Percentiles rank a stretch among this genome's conserved stretches.
These are phyloP conservation scores for Penicillium bialowiezense DNA, from an alignment of 495 filamentous ascomycete genomes.

Conservation along the genomic window DNA sequence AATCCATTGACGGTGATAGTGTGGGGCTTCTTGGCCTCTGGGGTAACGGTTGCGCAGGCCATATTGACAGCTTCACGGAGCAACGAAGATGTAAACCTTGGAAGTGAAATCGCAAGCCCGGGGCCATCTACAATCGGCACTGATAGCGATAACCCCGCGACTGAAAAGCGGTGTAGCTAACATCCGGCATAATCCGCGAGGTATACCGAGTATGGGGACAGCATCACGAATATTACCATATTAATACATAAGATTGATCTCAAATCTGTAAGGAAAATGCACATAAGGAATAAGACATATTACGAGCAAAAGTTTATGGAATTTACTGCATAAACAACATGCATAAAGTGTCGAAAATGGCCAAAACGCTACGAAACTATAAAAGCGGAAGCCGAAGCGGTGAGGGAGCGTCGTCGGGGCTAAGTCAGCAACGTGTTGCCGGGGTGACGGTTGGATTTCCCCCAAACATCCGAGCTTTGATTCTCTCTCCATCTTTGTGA, in stretches of 20 bases:
- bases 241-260: too few relatives aligned
- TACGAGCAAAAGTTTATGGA: too few relatives aligned
- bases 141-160: slow-evolving; percentile 34
- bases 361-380: too few relatives aligned
- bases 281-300: too few relatives aligned
- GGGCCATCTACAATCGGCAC: neutral
- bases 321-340: too few relatives aligned
- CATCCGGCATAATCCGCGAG: slow-evolving; percentile 2
- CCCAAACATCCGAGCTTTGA: slow-evolving; percentile 32
- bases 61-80: neutral
- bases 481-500: slow-evolving; percentile 13
- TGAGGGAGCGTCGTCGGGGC: neutral
- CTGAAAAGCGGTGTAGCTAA: slow-evolving; percentile 36
- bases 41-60: slow-evolving; percentile 23
- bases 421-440: slow-evolving; percentile 28
- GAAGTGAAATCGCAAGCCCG: too few relatives aligned
- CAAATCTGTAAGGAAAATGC: too few relatives aligned
- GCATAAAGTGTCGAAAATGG: too few relatives aligned
- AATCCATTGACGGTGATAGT: slow-evolving; percentile 57
- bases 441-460: slow-evolving; percentile 24
- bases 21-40: slow-evolving; percentile 29
- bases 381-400: neutral
- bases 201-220: too few relatives aligned
- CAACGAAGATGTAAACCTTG: too few relatives aligned
- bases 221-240: too few relatives aligned